These are phyloP conservation scores for Monsonia emarginata DNA, from an alignment of 441 rosid genomes.

Conservation along the genomic window DNA sequence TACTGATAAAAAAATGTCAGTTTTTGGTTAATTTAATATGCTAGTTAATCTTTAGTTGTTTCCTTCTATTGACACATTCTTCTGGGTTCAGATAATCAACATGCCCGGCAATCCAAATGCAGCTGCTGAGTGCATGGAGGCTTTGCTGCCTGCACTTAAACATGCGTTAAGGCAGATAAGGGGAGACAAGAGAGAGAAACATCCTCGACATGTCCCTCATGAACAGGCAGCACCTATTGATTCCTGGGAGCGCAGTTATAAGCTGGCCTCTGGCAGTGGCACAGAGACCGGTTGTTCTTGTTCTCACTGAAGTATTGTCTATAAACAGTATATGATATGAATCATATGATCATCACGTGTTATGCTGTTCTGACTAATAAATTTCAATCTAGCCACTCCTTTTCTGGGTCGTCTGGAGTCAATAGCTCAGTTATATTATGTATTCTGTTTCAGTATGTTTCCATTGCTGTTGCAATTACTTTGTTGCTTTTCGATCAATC, in stretches of 20 bases:
- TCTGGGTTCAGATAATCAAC: constrained; percentile 59
- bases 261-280: constrained; percentile 35
- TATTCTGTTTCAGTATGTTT: not conserved
- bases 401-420: not conserved
- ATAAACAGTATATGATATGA: not conserved
- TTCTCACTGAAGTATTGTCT: constrained; percentile 33
- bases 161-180: constrained; percentile 82
- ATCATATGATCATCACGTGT: not conserved
- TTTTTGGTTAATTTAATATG: not conserved
- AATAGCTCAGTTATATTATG: not conserved
- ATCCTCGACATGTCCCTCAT: constrained; percentile 75
- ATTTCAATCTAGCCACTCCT: not conserved
- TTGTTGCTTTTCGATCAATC: not conserved
- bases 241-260: constrained; percentile 69
- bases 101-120: constrained; percentile 99
- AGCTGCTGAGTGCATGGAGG: constrained; percentile 86
- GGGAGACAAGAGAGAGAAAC: constrained; percentile 90
- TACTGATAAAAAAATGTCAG: too few species aligned
- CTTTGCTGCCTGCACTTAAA: constrained; percentile 75
- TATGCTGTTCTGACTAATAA: not conserved
- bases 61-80: not conserved
- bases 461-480: not conserved
- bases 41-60: not conserved
- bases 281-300: constrained; percentile 38
- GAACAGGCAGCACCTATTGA: constrained; percentile 43